A percentile compares a stretch with the other conserved stretches of the same genome.
Conservation (phyloP, 202 grass and related monocot species). For the Cymbopogon flexuosus region DNA sequence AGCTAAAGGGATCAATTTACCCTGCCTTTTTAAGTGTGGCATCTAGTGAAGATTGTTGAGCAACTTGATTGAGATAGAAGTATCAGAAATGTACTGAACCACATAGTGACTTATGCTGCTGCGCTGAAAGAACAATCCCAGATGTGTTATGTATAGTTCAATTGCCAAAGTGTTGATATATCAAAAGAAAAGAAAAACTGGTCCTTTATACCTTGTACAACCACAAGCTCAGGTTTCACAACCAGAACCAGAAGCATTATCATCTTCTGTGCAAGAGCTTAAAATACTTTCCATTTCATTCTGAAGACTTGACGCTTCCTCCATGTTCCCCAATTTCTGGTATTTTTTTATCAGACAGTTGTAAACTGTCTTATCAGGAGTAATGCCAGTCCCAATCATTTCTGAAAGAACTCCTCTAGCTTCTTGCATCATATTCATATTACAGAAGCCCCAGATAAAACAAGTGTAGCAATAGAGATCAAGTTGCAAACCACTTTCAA, state of each 20-base stretch:
- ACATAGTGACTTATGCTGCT: not conserved
- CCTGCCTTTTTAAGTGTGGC: not conserved
- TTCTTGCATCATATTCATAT: conserved; percentile 69
- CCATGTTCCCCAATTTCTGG: conserved; percentile 56
- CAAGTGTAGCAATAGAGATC: conserved; percentile 81
- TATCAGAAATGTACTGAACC: conserved; percentile 1
- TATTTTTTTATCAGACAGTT: conserved; percentile 82
- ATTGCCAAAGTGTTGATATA: not conserved
- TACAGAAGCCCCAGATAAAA: conserved; percentile 80
- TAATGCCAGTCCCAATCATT: conserved; percentile 66
- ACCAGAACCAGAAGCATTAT: conserved; percentile 27
- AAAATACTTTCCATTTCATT: conserved; percentile 66
- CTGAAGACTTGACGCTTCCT: conserved; percentile 52
- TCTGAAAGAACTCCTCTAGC: conserved; percentile 65
- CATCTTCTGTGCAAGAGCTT: conserved; percentile 36
- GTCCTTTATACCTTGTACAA: not conserved
- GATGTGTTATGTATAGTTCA: no score
- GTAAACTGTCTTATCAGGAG: conserved; percentile 69
- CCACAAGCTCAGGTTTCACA: conserved; percentile 29
- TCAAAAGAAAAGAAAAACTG: not conserved
- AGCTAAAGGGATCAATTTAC: not conserved
- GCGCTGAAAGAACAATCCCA: not conserved
- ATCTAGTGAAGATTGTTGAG: conserved; percentile 24
- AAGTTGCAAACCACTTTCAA: conserved; percentile 66
- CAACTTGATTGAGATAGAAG: conserved; percentile 1